These are phyloP conservation scores for Cenococcum geophilum DNA, from an alignment of 495 filamentous ascomycete species.

Conservation along the genomic window DNA sequence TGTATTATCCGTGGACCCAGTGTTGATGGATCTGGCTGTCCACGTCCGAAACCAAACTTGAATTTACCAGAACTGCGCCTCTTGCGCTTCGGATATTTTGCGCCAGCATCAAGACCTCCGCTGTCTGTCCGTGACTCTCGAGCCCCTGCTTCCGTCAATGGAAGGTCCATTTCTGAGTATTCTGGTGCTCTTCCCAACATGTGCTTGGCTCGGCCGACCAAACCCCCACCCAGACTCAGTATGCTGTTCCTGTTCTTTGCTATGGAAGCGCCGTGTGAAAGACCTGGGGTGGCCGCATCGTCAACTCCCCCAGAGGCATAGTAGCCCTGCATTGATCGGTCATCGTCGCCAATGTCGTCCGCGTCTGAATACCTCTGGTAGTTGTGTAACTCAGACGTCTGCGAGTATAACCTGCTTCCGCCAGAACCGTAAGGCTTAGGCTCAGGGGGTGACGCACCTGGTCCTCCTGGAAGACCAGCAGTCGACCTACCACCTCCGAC, in stretches of 20 bases:
- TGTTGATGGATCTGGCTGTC: conserved; percentile 80
- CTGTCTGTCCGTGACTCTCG: conserved; percentile 42
- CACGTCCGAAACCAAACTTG: conserved; percentile 89
- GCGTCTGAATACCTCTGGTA: conserved; percentile 87
- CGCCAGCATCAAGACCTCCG: conserved; percentile 32
- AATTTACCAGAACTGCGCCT: conserved; percentile 66
- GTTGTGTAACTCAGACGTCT: conserved; percentile 75
- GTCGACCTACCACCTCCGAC: conserved; percentile 56
- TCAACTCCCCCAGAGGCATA: conserved; percentile 57
- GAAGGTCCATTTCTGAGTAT: conserved; percentile 97
- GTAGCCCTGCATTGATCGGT: conserved; percentile 57
- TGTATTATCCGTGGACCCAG: conserved; percentile 89
- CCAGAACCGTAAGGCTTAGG: conserved; percentile 35
- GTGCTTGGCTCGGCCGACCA: conserved; percentile 79
- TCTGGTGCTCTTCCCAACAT: conserved; percentile 87
- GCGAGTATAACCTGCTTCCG: conserved; percentile 60
- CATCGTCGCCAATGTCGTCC: conserved; percentile 72
- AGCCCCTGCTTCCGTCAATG: conserved; percentile 72
- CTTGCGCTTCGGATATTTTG: conserved; percentile 43
- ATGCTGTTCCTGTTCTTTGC: conserved; percentile 79
- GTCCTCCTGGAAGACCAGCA: conserved; percentile 49
- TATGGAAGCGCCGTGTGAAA: conserved; percentile 44
- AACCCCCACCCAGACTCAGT: conserved; percentile 74
- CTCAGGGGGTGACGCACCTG: conserved; percentile 38
- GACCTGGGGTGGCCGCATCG: conserved; percentile 49